These are phyloP conservation scores for Marasmius fiardii DNA, from an alignment of 1,284 basidiomycete species.

Conservation along the genomic window DNA sequence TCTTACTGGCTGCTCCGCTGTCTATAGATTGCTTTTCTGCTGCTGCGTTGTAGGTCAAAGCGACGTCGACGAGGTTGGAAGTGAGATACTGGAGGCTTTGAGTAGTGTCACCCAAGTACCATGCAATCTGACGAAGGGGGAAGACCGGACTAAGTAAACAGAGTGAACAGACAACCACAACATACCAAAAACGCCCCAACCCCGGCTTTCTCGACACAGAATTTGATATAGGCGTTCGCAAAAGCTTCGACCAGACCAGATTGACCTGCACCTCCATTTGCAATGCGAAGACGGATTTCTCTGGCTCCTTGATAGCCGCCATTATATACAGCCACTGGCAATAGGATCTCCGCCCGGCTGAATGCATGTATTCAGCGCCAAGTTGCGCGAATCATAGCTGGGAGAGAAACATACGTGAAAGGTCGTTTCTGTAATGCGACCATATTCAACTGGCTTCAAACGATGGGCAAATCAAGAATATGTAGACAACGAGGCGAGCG, in stretches of 20 bases:
- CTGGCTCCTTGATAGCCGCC: slow-evolving; percentile 15
- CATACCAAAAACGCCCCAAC: slow-evolving; percentile 32
- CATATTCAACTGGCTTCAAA: neutral
- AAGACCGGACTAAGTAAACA: neutral
- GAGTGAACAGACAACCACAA: neutral
- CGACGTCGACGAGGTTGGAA: slow-evolving; percentile 37
- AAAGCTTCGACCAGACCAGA: slow-evolving; percentile 40
- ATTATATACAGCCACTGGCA: slow-evolving; percentile 12
- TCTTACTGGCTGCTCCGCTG: slow-evolving; percentile 24
- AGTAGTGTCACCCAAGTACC: slow-evolving; percentile 50
- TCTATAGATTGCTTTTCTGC: slow-evolving; percentile 36
- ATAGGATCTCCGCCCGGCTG: neutral
- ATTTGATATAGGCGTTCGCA: slow-evolving; percentile 41
- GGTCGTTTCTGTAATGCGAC: neutral
- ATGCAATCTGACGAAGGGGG: slow-evolving; percentile 33
- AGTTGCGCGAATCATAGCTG: neutral
- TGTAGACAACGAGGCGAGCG: neutral
- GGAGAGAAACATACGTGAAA: neutral
- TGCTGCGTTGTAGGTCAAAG: slow-evolving; percentile 46
- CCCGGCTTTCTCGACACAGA: slow-evolving; percentile 23
- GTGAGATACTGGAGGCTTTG: slow-evolving; percentile 37
- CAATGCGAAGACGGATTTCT: slow-evolving; percentile 35
- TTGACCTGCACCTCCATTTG: slow-evolving; percentile 47
- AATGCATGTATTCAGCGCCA: neutral
- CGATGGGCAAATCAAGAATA: neutral